Percentiles rank a stretch among this genome's conserved stretches.
phyloP scores from a whole-genome alignment of 2,329 filamentous ascomycete genomes.

The Aspergillus viridinutans region DNA sequence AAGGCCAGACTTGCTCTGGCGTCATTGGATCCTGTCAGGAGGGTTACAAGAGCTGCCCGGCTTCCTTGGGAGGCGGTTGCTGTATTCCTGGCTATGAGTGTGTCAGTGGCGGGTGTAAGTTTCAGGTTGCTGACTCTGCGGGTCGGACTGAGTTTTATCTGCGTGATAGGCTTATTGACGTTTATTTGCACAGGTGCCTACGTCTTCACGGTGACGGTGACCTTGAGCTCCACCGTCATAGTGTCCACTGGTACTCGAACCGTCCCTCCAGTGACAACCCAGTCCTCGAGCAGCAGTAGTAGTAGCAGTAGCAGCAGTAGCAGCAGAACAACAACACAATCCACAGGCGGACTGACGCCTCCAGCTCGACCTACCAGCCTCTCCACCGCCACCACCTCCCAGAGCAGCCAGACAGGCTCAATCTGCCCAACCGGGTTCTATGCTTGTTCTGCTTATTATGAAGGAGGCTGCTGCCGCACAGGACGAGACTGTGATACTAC shows the following conservation, averaged over 20 bases:
- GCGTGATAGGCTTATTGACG: not conserved
- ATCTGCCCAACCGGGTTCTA: slow-evolving; percentile 88
- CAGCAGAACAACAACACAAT: slow-evolving; percentile 29
- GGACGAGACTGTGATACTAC: slow-evolving; percentile 79
- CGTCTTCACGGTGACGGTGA: slow-evolving; percentile 34
- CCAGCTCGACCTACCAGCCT: slow-evolving; percentile 38
- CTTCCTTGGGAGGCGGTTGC: slow-evolving; percentile 55
- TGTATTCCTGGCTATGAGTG: slow-evolving; percentile 60
- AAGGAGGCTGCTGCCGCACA: slow-evolving; percentile 82
- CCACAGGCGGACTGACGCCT: slow-evolving; percentile 29
- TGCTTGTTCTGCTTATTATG: slow-evolving; percentile 75
- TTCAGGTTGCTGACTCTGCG: slow-evolving; percentile 18
- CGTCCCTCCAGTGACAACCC: slow-evolving; percentile 21
- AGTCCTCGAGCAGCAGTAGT: slow-evolving; percentile 30
- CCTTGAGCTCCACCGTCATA: slow-evolving; percentile 27
- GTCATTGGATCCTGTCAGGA: slow-evolving; percentile 47
- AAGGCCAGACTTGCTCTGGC: slow-evolving; percentile 50
- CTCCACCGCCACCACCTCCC: slow-evolving; percentile 35
- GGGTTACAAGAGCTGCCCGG: slow-evolving; percentile 55
- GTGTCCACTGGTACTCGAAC: slow-evolving; percentile 30
- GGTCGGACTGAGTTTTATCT: not conserved
- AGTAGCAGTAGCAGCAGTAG: slow-evolving; percentile 36
- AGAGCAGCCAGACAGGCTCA: slow-evolving; percentile 33
- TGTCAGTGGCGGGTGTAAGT: slow-evolving; percentile 52
- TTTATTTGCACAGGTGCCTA: slow-evolving; percentile 24